Conservation (phyloP, 1,284 basidiomycete genomes). For the Austroboletus novae-zelandiae region DNA sequence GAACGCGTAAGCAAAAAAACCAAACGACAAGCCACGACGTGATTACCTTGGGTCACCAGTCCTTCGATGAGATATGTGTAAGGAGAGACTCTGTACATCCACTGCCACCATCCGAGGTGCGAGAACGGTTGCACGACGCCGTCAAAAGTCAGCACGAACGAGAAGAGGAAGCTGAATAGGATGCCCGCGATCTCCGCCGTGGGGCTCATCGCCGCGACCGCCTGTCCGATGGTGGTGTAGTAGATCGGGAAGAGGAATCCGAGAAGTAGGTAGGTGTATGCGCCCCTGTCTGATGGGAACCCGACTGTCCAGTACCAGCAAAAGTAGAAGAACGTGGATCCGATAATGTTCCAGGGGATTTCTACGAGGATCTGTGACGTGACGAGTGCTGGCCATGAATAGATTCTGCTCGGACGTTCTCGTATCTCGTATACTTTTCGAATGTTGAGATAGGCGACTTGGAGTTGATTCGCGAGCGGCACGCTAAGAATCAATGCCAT, state of each 20-base stretch:
- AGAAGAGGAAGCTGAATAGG: slow-evolving; percentile 66
- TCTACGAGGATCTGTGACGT: no score
- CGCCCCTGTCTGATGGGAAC: slow-evolving; percentile 47
- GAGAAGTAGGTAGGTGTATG: slow-evolving; percentile 52
- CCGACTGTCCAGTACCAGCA: no score
- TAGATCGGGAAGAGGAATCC: slow-evolving; percentile 50
- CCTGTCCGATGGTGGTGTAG: slow-evolving; percentile 58
- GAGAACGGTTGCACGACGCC: no score
- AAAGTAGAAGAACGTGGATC: no score
- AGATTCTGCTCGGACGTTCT: slow-evolving; percentile 75
- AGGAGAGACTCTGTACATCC: slow-evolving; percentile 81
- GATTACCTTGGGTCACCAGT: slow-evolving; percentile 47
- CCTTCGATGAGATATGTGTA: slow-evolving; percentile 72
- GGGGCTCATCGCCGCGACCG: slow-evolving; percentile 65
- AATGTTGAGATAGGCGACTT: slow-evolving; percentile 27
- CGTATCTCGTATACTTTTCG: slow-evolving; percentile 68
- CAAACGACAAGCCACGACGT: slow-evolving; percentile 29
- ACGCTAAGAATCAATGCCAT: slow-evolving; percentile 25
- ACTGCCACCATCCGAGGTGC: slow-evolving; percentile 44
- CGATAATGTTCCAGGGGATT: no score
- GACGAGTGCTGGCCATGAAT: slow-evolving; percentile 77
- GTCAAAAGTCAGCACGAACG: slow-evolving; percentile 66
- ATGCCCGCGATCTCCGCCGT: slow-evolving; percentile 64
- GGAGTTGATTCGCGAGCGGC: slow-evolving; percentile 32
- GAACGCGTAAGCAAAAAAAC: neutral